Conservation (phyloP, 1,284 basidiomycete genomes). For the Cryptococcus sp. region DNA sequence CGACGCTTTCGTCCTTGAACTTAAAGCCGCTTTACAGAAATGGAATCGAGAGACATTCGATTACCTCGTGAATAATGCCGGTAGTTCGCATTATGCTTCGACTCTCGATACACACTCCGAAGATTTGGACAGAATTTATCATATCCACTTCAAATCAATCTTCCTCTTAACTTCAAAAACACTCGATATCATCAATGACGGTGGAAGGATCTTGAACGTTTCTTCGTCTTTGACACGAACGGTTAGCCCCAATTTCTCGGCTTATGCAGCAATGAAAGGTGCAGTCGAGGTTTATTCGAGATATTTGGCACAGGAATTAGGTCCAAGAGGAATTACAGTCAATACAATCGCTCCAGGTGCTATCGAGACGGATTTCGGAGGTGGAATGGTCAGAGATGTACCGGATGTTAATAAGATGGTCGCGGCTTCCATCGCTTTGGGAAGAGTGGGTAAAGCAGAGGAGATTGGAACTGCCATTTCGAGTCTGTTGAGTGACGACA, state of each 20-base stretch:
- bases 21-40: background rate
- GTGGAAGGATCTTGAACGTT: constrained; percentile 3
- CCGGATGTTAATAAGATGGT: background rate
- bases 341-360: background rate
- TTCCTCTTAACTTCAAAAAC: constrained; percentile 5
- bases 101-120: background rate
- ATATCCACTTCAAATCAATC: constrained; percentile 4
- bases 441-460: background rate
- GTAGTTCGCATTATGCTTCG: background rate
- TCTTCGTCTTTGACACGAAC: constrained; percentile 4
- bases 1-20: background rate
- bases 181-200: constrained; percentile 4
- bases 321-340: constrained; percentile 1
- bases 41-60: background rate
- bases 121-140: background rate
- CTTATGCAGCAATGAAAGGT: constrained; percentile 2
- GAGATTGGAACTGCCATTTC: constrained; percentile 5
- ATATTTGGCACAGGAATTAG: constrained; percentile 6
- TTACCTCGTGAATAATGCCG: constrained; percentile 3
- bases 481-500: background rate
- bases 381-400: constrained; percentile 4
- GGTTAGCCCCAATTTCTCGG: background rate
- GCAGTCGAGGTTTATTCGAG: constrained; percentile 5
- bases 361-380: constrained; percentile 3
- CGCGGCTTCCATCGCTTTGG: constrained; percentile 1